phyloP scores from a whole-genome alignment of 441 rosid species.

The Pelargonium exstipulatum region DNA sequence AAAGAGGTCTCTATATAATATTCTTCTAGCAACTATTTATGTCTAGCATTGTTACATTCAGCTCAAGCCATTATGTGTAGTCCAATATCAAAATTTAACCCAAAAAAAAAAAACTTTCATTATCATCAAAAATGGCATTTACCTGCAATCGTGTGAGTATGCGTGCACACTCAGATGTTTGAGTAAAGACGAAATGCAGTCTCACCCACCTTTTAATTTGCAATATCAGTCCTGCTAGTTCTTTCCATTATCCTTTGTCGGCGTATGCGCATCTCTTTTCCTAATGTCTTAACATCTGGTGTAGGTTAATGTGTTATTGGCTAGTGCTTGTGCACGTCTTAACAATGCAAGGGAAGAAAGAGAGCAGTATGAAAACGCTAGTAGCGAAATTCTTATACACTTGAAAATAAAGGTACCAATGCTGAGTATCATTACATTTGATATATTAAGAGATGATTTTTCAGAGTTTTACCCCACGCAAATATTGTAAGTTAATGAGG shows the following conservation, averaged over 20 bases:
- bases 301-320: constrained; percentile 60
- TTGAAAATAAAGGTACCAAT: constrained; percentile 57
- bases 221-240: background rate
- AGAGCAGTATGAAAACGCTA: constrained; percentile 85
- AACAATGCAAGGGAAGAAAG: constrained; percentile 79
- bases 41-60: no score
- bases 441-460: constrained; percentile 4
- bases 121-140: no score
- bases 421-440: constrained; percentile 8
- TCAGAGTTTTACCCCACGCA: background rate
- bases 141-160: no score
- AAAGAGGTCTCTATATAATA: constrained; percentile 39
- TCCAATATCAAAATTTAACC: no score
- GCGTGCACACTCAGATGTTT: no score
- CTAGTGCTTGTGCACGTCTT: constrained; percentile 51
- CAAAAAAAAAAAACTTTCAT: no score
- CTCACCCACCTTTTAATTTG: constrained; percentile 9
- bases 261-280: background rate
- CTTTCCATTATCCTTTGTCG: constrained; percentile 10
- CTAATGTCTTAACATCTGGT: constrained; percentile 15
- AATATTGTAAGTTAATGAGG: background rate
- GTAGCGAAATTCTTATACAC: constrained; percentile 67
- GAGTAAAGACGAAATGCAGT: no score
- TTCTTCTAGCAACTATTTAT: no score
- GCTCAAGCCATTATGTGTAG: no score